Evolutionary conservation across 2,329 filamentous ascomycete species (phyloP), one percentile per base, ranked within the genome.

Genomic region (Trichoderma simmonsii): DNA sequence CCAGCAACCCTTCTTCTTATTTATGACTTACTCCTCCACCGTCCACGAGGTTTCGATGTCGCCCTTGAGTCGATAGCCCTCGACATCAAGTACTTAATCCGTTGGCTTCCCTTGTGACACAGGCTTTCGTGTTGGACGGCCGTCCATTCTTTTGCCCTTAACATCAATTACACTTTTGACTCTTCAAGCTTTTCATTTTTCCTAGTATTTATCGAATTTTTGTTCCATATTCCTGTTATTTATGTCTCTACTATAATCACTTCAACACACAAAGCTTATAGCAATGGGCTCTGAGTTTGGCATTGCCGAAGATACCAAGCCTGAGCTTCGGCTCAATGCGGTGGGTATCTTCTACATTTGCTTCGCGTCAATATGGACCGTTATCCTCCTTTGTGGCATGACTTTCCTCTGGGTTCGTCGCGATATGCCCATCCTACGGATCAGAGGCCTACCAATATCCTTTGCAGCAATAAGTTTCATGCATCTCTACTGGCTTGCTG

Each of bases 401-500:
- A 43, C 73, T 56, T 85, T 82, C 73, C 81, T 85, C 66, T 82
- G 79, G 76, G 68, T 73, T 34, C 80, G 80, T 39, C 83, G 83
- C 69, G 77, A 83, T 67, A 82, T 81, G 75, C 82, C 82, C 11
- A 79, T 84, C 57, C 77, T 85, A 1, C 74, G 81, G 32, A 82
- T 85, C 63, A 80, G 83, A 65, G 82, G 82, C 32, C 74, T 86
- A 7, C 73, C 77, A 12, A 60, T 85, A 6, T 83, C 83, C 15
- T 82, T 85, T 67, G 77, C 78, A 8, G 81, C 83, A 34, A 80
- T 86, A 24, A 57, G 76, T 6, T 73, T 82, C 36, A 79, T 85
- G 24, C 84, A 85, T 71, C 71, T 81, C 4, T 85, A 85, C 78
- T 85, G 83, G 83, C 66, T 81, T 24, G 79, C 81, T 3, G 80